Conservation (phyloP, 345 rosid genomes). For the Corymbia maculata region DNA sequence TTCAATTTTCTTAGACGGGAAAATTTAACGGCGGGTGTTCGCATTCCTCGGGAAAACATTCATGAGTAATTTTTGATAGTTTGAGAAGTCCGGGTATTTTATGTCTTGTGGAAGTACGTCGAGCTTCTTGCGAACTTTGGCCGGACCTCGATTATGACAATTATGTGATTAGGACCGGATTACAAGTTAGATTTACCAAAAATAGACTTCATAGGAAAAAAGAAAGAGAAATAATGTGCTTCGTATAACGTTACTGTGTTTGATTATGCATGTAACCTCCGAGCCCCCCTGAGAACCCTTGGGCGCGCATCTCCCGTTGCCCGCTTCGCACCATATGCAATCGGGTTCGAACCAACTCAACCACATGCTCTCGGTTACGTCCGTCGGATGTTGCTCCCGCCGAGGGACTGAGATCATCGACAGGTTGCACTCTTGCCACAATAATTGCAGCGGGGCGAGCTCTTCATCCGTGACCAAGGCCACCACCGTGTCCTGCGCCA, state of each 20-base stretch:
- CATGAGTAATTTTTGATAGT: too few relatives aligned
- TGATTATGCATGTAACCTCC: background rate
- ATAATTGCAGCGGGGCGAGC: background rate
- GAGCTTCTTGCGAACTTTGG: too few relatives aligned
- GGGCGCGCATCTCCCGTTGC: background rate
- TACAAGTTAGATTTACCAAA: too few relatives aligned
- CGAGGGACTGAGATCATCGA: background rate
- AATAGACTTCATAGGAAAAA: too few relatives aligned
- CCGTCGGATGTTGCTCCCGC: rapidly evolving
- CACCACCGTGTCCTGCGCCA: background rate
- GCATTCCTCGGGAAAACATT: too few relatives aligned
- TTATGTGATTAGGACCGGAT: too few relatives aligned
- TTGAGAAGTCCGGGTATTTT: too few relatives aligned
- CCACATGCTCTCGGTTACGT: background rate
- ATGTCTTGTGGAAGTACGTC: too few relatives aligned
- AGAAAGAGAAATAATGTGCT: background rate
- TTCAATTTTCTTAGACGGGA: too few relatives aligned
- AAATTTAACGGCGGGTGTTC: too few relatives aligned
- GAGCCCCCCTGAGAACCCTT: background rate
- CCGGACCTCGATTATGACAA: too few relatives aligned
- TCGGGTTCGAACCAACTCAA: background rate
- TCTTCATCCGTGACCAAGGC: background rate
- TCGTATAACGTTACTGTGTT: background rate
- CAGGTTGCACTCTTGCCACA: background rate
- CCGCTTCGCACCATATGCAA: background rate